Evolutionary conservation across 306 rosid species (phyloP).

Genomic region (Hippophae tibetana): DNA sequence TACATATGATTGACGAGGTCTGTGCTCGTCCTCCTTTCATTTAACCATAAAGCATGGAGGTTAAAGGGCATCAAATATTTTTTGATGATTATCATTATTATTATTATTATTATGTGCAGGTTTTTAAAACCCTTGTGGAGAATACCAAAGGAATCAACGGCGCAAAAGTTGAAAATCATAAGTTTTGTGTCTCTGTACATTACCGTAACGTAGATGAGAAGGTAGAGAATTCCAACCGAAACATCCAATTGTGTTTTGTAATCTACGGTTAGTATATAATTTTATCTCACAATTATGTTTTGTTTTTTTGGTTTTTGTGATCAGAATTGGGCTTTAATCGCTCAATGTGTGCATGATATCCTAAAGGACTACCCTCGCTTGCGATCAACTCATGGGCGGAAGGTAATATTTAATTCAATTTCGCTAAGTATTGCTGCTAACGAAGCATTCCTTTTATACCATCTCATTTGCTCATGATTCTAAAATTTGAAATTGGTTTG

Average conservation of each 20-base stretch:
- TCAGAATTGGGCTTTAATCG: constrained; percentile 77
- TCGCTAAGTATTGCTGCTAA: not conserved
- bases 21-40: not conserved
- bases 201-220: constrained; percentile 87
- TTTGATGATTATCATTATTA: not conserved
- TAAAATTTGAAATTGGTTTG: not conserved
- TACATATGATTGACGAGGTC: constrained; percentile 82
- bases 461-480: too few relatives aligned
- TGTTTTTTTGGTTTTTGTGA: constrained; percentile 7
- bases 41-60: not conserved
- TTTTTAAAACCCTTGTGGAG: constrained; percentile 71
- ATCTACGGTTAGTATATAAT: too few relatives aligned
- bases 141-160: constrained; percentile 63
- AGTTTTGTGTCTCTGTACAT: constrained; percentile 93
- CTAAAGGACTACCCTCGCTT: constrained; percentile 70
- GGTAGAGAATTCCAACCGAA: constrained; percentile 20
- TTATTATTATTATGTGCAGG: constrained; percentile 31
- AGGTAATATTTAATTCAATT: constrained; percentile 31
- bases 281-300: too few relatives aligned
- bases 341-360: constrained; percentile 76
- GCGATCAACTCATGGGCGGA: constrained; percentile 83
- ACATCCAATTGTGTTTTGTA: too few relatives aligned
- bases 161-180: constrained; percentile 81
- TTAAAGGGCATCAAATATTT: not conserved
- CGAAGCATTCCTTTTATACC: too few relatives aligned